Percentiles rank a stretch among this genome's conserved stretches.
Conservation (phyloP, 495 filamentous ascomycete species). For the Penicillium taxi region DNA sequence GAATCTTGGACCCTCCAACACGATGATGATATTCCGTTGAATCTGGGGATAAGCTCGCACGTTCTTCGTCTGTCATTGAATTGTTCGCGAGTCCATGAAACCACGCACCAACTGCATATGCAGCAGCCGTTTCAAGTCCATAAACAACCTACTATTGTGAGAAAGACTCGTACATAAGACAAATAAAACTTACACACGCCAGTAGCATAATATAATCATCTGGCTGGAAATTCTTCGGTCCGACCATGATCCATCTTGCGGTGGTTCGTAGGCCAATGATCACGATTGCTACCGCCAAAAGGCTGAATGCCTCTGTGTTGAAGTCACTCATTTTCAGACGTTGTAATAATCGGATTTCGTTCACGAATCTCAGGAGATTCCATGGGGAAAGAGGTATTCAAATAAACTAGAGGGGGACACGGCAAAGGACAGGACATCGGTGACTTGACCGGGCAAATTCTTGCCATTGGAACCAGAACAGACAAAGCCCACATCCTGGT, state of each 20-base stretch:
- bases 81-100: conserved; percentile 49
- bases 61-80: conserved; percentile 43
- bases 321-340: conserved; percentile 31
- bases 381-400: conserved; percentile 1
- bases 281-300: conserved; percentile 41
- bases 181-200: conserved; percentile 36
- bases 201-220: conserved; percentile 57
- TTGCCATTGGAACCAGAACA: conserved; percentile 22
- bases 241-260: conserved; percentile 45
- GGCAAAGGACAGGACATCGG: background rate
- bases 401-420: conserved; percentile 1
- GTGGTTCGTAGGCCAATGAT: conserved; percentile 43
- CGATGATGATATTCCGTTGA: conserved; percentile 41
- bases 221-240: conserved; percentile 39
- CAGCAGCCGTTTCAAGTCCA: conserved; percentile 37
- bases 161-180: background rate
- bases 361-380: conserved; percentile 5
- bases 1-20: conserved; percentile 49
- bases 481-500: conserved; percentile 17
- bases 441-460: conserved; percentile 1
- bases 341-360: background rate
- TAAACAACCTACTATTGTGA: conserved; percentile 23
- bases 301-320: conserved; percentile 45
- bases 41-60: conserved; percentile 32
- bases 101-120: conserved; percentile 39